phyloP scores from a whole-genome alignment of 1,284 basidiomycete genomes.

The Puccinia brachypodii region DNA sequence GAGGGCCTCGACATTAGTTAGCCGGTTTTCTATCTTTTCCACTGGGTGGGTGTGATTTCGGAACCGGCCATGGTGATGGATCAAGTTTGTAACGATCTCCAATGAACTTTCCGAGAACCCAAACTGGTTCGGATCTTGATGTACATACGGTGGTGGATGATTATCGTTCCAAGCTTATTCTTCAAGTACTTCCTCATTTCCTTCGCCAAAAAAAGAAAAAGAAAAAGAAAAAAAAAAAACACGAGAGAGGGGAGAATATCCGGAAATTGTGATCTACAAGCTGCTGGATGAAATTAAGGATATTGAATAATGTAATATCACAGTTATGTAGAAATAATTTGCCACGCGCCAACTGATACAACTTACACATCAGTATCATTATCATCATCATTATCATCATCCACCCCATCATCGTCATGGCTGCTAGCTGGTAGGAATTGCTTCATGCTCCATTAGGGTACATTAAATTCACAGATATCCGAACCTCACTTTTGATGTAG shows the following conservation, averaged over 20 bases:
- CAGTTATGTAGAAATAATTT: background rate
- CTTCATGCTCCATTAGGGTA: background rate
- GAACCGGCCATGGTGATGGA: too few species aligned
- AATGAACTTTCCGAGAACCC: background rate
- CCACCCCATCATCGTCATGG: background rate
- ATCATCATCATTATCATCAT: background rate
- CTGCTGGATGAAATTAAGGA: background rate
- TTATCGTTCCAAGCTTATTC: background rate
- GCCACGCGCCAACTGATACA: background rate
- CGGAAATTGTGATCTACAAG: background rate
- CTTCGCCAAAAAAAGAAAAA: background rate
- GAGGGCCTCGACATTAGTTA: too few species aligned
- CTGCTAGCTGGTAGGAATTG: too few species aligned
- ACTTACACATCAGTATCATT: background rate
- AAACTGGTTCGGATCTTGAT: background rate
- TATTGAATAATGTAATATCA: background rate
- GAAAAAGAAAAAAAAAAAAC: too few species aligned
- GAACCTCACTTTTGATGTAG: background rate
- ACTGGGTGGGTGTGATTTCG: too few species aligned
- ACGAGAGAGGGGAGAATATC: too few species aligned
- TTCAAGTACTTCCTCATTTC: background rate
- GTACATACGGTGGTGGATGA: background rate
- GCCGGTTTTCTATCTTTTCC: too few species aligned
- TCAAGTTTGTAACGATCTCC: too few species aligned
- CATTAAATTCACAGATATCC: background rate